These are phyloP conservation scores for Yarrowia bubula DNA, from an alignment of 805 yeast species.

Conservation along the genomic window DNA sequence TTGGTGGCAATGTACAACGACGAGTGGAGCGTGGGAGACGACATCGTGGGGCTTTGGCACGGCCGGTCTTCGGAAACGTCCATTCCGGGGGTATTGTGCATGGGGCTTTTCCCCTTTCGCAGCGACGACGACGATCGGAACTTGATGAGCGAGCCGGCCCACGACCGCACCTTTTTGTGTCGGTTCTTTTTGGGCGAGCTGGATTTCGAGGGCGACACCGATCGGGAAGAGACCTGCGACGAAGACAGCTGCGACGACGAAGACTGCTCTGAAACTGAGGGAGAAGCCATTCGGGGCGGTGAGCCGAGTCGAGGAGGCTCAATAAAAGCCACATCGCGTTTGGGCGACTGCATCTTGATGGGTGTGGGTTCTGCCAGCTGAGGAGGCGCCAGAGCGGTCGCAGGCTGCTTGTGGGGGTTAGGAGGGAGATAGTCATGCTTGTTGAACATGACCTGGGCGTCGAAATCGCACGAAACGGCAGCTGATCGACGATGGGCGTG, in stretches of 20 bases:
- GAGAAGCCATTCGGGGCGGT: conserved; percentile 29
- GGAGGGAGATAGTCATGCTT: conserved; percentile 11
- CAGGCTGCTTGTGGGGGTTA: conserved; percentile 26
- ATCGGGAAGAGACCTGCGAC: conserved; percentile 27
- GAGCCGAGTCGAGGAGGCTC: conserved; percentile 30
- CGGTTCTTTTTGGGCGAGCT: conserved; percentile 29
- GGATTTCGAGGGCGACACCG: conserved; percentile 19
- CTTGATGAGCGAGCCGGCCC: conserved; percentile 42
- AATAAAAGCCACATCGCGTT: conserved; percentile 10
- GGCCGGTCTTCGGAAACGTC: no score
- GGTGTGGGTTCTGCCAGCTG: neutral
- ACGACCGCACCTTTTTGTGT: conserved; percentile 43
- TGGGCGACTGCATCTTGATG: neutral
- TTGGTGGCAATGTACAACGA: conserved; percentile 31
- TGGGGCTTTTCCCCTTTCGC: conserved; percentile 5
- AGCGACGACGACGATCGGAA: conserved; percentile 29
- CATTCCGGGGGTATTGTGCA: neutral
- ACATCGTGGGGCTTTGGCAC: conserved; percentile 22
- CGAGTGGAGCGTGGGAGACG: conserved; percentile 30
- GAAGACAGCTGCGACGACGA: conserved; percentile 22
- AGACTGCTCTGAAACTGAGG: conserved; percentile 29
- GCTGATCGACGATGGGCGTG: conserved; percentile 85
- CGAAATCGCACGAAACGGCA: conserved; percentile 86
- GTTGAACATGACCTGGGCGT: conserved; percentile 36
- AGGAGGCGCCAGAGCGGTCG: conserved; percentile 9